Conservation (phyloP, 768 basidiomycete genomes). For the Auricularia heimuer region DNA sequence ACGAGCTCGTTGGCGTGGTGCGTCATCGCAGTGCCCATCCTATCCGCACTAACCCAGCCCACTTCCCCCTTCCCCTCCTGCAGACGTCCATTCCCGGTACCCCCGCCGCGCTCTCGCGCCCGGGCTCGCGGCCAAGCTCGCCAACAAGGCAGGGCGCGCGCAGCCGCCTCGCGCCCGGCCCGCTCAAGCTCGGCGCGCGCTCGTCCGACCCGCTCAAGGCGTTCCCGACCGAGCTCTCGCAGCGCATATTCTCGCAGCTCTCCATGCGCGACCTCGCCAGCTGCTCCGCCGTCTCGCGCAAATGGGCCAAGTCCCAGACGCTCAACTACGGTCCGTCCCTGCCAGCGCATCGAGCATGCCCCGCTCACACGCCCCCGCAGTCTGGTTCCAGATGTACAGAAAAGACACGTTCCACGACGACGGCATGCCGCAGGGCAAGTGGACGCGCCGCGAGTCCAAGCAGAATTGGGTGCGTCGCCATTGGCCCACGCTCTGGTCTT, state of each 20-base stretch:
- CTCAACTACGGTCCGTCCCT: constrained; percentile 68
- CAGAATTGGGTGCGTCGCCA: constrained; percentile 64
- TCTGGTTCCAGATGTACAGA: constrained; percentile 90
- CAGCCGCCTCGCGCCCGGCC: constrained; percentile 38
- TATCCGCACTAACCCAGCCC: background rate
- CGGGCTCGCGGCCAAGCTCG: constrained; percentile 32
- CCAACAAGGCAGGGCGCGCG: constrained; percentile 28
- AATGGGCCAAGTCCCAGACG: constrained; percentile 85
- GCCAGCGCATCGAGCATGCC: constrained; percentile 1
- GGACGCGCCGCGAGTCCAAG: constrained; percentile 91
- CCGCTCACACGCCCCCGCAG: constrained; percentile 29
- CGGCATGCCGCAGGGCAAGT: constrained; percentile 69
- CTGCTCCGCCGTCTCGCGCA: constrained; percentile 72
- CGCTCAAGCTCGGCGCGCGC: constrained; percentile 29
- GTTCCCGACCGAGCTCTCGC: constrained; percentile 74
- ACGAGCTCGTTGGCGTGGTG: constrained; percentile 18
- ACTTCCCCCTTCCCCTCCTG: background rate
- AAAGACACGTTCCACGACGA: constrained; percentile 81
- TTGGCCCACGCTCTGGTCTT: background rate
- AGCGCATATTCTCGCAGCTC: constrained; percentile 62
- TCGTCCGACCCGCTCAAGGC: constrained; percentile 51
- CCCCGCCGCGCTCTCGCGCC: constrained; percentile 26
- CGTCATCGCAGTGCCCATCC: background rate
- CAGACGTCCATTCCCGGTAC: constrained; percentile 7
- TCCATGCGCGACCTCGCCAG: constrained; percentile 56